phyloP scores from a whole-genome alignment of 768 basidiomycete species.

The Trametes punicea region DNA sequence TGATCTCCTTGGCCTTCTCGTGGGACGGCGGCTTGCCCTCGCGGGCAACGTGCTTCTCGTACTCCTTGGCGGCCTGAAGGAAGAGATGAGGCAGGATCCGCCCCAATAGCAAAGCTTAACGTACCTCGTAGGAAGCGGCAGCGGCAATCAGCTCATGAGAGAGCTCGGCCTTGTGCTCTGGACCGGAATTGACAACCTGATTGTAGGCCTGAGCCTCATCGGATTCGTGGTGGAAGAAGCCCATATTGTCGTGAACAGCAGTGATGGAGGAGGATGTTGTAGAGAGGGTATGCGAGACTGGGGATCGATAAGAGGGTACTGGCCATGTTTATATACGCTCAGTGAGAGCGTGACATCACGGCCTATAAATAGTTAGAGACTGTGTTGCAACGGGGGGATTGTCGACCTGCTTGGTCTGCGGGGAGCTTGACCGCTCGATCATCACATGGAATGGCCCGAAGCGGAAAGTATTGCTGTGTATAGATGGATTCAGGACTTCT shows the following conservation, averaged over 20 bases:
- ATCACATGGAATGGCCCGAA: slow-evolving; percentile 13
- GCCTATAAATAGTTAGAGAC: slow-evolving; percentile 5
- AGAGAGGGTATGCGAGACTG: slow-evolving; percentile 21
- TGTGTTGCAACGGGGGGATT: slow-evolving; percentile 1
- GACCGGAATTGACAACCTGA: slow-evolving; percentile 39
- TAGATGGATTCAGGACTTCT: slow-evolving; percentile 1
- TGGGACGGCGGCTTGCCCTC: slow-evolving; percentile 52
- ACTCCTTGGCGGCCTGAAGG: slow-evolving; percentile 60
- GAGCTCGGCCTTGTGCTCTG: slow-evolving; percentile 49
- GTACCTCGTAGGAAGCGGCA: slow-evolving; percentile 63
- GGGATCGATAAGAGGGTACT: slow-evolving; percentile 4
- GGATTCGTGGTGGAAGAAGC: slow-evolving; percentile 41
- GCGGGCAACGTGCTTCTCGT: slow-evolving; percentile 46
- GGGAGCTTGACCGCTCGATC: background rate
- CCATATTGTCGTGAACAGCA: slow-evolving; percentile 32
- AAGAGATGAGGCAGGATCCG: background rate
- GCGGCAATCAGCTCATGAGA: slow-evolving; percentile 67
- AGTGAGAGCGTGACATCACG: slow-evolving; percentile 14
- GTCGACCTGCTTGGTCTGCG: slow-evolving; percentile 4
- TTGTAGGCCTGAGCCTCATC: slow-evolving; percentile 42
- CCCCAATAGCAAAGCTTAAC: background rate
- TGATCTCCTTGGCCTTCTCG: slow-evolving; percentile 52
- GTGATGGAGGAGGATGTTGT: slow-evolving; percentile 12
- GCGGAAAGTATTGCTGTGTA: background rate
- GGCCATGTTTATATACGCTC: slow-evolving; percentile 18